Percentiles rank a stretch among this genome's conserved stretches.
Evolutionary conservation across 1,284 basidiomycete genomes (phyloP).

Genomic region (Sanguinoderma infundibulare): DNA sequence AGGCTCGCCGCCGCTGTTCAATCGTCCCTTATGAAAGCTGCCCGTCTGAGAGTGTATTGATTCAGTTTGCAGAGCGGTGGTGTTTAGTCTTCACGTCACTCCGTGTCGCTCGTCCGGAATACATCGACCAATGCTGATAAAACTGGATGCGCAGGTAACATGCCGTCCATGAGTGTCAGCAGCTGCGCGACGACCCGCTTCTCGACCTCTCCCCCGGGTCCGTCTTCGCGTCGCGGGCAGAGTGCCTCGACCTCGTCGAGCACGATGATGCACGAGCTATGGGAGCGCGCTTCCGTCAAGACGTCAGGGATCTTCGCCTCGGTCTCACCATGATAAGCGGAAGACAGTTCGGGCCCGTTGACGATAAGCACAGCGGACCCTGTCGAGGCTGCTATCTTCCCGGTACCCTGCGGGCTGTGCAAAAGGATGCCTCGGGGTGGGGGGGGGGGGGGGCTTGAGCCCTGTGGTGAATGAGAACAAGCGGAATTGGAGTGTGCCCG

Average conservation of each 20-base stretch:
- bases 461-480: slow-evolving; percentile 56
- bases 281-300: slow-evolving; percentile 82
- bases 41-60: no score
- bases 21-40: no score
- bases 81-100: no score
- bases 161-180: slow-evolving; percentile 94
- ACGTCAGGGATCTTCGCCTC: slow-evolving; percentile 90
- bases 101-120: no score
- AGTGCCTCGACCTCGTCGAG: slow-evolving; percentile 97
- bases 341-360: slow-evolving; percentile 94
- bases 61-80: no score
- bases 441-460: slow-evolving; percentile 87
- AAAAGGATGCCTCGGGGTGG: slow-evolving; percentile 90
- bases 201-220: slow-evolving; percentile 91
- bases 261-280: slow-evolving; percentile 91
- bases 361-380: slow-evolving; percentile 85
- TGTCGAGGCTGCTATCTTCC: slow-evolving; percentile 88
- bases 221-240: slow-evolving; percentile 89
- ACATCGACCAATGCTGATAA: no score
- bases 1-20: no score
- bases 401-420: slow-evolving; percentile 93
- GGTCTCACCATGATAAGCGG: slow-evolving; percentile 96
- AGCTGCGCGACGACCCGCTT: slow-evolving; percentile 95
- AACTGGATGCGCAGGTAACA: no score
- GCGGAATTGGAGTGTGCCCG: neutral